Percentiles rank a stretch among this genome's conserved stretches.
Evolutionary conservation across 1,139 yeast genomes (phyloP).

Genomic region (Pichia inconspicua): DNA sequence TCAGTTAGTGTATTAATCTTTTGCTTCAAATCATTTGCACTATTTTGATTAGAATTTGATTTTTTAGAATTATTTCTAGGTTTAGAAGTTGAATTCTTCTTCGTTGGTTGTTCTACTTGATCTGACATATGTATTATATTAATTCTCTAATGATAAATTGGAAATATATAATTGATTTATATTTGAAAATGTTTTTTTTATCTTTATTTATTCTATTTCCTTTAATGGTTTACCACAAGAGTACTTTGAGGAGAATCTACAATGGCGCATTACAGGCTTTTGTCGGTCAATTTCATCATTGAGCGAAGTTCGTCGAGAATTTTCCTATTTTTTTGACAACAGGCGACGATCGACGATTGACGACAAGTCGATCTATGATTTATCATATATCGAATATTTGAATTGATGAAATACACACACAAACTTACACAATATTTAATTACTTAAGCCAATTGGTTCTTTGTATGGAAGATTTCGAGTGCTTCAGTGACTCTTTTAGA

Average conservation of each 20-base stretch:
- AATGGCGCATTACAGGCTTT: too few relatives aligned
- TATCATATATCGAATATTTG: background rate
- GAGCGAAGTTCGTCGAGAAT: too few relatives aligned
- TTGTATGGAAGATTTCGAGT: constrained; percentile 78
- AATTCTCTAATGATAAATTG: background rate
- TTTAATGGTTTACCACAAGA: too few relatives aligned
- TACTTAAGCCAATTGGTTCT: constrained; percentile 18
- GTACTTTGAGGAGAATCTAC: too few relatives aligned
- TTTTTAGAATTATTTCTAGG: constrained; percentile 40
- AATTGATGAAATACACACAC: background rate
- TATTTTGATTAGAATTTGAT: constrained; percentile 16
- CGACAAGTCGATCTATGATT: too few relatives aligned
- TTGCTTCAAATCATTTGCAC: constrained; percentile 33
- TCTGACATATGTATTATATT: constrained; percentile 18
- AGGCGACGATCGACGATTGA: too few relatives aligned
- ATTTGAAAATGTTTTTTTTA: background rate
- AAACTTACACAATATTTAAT: background rate
- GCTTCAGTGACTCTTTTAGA: constrained; percentile 75
- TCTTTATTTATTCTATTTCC: too few relatives aligned
- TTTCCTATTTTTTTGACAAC: too few relatives aligned
- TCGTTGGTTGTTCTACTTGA: constrained; percentile 20
- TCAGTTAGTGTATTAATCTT: constrained; percentile 62
- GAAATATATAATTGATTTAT: background rate
- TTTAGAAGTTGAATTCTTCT: constrained; percentile 29
- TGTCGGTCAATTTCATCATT: too few relatives aligned